Conservation (phyloP, 2,329 filamentous ascomycete genomes). For the Ascosphaera acerosa region DNA sequence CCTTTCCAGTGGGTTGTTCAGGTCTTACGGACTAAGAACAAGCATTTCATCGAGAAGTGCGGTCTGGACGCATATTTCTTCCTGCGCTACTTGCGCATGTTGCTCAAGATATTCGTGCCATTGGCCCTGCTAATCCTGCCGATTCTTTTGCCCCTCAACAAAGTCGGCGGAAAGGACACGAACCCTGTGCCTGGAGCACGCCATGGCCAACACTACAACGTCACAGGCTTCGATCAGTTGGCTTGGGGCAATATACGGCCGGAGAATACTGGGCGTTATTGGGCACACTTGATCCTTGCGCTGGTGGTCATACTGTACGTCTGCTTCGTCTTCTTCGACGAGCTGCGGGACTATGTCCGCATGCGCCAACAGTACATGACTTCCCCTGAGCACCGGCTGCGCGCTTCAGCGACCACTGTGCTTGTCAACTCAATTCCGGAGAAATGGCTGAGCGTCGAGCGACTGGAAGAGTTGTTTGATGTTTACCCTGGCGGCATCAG, state of each 20-base stretch:
- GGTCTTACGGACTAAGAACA: slow-evolving; percentile 42
- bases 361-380: slow-evolving; percentile 87
- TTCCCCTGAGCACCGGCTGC: slow-evolving; percentile 75
- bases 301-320: slow-evolving; percentile 58
- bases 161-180: slow-evolving; percentile 39
- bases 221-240: slow-evolving; percentile 52
- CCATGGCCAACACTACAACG: slow-evolving; percentile 19
- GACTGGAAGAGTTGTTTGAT: slow-evolving; percentile 64
- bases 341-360: slow-evolving; percentile 70
- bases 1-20: slow-evolving; percentile 28
- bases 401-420: slow-evolving; percentile 86
- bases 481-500: slow-evolving; percentile 87
- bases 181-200: slow-evolving; percentile 19
- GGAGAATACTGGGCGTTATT: slow-evolving; percentile 41
- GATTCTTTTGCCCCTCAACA: slow-evolving; percentile 67
- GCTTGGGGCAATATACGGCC: slow-evolving; percentile 68
- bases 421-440: slow-evolving; percentile 71
- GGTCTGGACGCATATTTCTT: slow-evolving; percentile 96
- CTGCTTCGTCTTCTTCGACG: slow-evolving; percentile 64
- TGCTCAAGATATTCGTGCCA: slow-evolving; percentile 79
- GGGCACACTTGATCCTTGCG: slow-evolving; percentile 63
- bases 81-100: slow-evolving; percentile 61
- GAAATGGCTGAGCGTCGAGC: slow-evolving; percentile 72
- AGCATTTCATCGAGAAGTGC: slow-evolving; percentile 82
- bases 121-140: slow-evolving; percentile 56